A percentile compares a stretch with the other conserved stretches of the same genome.
Conservation (phyloP, 306 rosid genomes). For the Phaseolus lunatus region DNA sequence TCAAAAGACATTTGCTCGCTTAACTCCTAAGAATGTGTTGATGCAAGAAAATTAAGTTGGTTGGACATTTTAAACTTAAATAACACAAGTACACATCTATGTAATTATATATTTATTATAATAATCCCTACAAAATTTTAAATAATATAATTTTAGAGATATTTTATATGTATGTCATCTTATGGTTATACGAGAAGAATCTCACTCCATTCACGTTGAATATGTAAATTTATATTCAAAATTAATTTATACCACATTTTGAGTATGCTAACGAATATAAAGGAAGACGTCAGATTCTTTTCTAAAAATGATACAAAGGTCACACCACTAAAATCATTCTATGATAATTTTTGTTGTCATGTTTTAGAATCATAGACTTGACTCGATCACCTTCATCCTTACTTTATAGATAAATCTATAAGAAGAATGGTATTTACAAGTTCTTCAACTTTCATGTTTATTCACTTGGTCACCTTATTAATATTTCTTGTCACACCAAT, state of each 20-base stretch:
- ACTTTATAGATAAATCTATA: not conserved
- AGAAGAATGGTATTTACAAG: not conserved
- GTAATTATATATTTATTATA: too few relatives aligned
- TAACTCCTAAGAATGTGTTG: too few relatives aligned
- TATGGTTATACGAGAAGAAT: too few relatives aligned
- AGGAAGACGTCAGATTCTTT: conserved; percentile 9
- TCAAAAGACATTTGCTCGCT: too few relatives aligned
- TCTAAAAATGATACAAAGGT: conserved; percentile 26
- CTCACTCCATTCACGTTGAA: too few relatives aligned
- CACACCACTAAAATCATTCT: not conserved
- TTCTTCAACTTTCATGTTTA: not conserved
- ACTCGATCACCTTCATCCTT: not conserved
- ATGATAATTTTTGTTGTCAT: not conserved
- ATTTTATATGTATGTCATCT: too few relatives aligned
- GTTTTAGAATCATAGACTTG: not conserved
- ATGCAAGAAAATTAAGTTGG: too few relatives aligned
- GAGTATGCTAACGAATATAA: not conserved
- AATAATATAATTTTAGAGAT: too few relatives aligned
- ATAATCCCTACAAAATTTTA: too few relatives aligned
- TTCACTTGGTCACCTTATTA: not conserved
- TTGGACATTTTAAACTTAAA: too few relatives aligned
- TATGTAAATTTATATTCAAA: not conserved
- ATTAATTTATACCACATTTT: not conserved
- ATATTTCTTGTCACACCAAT: not conserved
- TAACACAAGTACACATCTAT: too few relatives aligned